Conservation (phyloP, 768 basidiomycete genomes). For the Trametes coccinea region DNA sequence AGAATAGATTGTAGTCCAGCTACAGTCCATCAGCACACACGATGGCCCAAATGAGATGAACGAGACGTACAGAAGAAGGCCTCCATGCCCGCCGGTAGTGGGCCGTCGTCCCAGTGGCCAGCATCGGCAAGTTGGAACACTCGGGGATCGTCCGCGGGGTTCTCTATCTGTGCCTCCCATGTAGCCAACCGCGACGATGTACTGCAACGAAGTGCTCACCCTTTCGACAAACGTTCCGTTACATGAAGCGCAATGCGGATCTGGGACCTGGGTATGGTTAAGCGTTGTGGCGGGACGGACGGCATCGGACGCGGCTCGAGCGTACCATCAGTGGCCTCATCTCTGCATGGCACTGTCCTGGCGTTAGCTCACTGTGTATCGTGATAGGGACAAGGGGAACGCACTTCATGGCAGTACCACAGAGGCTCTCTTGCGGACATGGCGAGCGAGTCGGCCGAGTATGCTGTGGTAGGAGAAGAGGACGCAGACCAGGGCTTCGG, state of each 20-base stretch:
- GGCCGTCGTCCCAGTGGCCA: conserved; percentile 29
- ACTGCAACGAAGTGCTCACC: conserved; percentile 39
- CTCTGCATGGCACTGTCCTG: conserved; percentile 75
- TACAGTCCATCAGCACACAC: not conserved
- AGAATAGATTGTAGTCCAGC: conserved; percentile 26
- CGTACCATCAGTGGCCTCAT: conserved; percentile 85
- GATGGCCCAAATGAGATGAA: not conserved
- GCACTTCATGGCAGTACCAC: conserved; percentile 79
- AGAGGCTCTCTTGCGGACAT: conserved; percentile 75
- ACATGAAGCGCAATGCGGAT: conserved; percentile 84
- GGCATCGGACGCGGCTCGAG: not conserved
- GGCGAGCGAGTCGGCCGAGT: not conserved
- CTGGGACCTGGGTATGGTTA: conserved; percentile 55
- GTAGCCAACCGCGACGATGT: not conserved
- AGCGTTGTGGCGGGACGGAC: conserved; percentile 6
- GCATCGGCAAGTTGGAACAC: conserved; percentile 47
- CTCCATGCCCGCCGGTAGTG: conserved; percentile 37
- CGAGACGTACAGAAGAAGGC: conserved; percentile 47
- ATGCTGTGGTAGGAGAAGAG: conserved; percentile 17
- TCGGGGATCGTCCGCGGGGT: conserved; percentile 74
- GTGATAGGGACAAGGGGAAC: conserved; percentile 11
- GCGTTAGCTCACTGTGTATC: not conserved
- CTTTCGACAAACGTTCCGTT: conserved; percentile 81
- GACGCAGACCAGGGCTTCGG: conserved; percentile 20
- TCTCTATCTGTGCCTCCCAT: conserved; percentile 57